phyloP scores from a whole-genome alignment of 73 alveolate species.

The Durusdinium trenchii region DNA sequence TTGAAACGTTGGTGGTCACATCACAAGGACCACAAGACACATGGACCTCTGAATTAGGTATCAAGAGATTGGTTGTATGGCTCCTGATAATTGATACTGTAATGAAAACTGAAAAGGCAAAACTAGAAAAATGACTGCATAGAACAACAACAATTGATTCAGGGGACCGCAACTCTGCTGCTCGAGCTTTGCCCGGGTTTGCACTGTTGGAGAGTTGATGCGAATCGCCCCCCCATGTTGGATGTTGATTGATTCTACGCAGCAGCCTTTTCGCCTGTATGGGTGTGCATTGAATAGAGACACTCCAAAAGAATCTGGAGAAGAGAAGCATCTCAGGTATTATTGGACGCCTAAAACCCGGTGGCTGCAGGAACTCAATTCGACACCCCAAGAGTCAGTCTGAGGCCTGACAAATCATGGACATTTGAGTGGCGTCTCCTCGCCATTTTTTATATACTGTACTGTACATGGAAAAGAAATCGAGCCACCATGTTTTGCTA shows the following conservation, averaged over 20 bases:
- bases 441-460: too few species aligned
- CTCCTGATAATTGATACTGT: too few species aligned
- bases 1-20: neutral
- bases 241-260: too few species aligned
- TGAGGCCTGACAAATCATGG: too few species aligned
- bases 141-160: neutral
- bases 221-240: too few species aligned
- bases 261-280: neutral
- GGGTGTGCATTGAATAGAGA: neutral
- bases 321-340: neutral
- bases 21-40: neutral
- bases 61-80: neutral
- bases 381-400: too few species aligned
- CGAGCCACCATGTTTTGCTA: neutral
- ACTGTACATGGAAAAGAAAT: neutral
- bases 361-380: too few species aligned
- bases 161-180: neutral
- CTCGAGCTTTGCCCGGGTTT: too few species aligned
- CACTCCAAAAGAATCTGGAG: neutral
- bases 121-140: neutral
- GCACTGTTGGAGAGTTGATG: too few species aligned
- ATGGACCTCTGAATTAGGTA: neutral
- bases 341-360: neutral
- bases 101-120: too few species aligned
- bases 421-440: too few species aligned